Evolutionary conservation across 2,329 filamentous ascomycete species (phyloP).

Genomic region (Ophiobolus disseminans): DNA sequence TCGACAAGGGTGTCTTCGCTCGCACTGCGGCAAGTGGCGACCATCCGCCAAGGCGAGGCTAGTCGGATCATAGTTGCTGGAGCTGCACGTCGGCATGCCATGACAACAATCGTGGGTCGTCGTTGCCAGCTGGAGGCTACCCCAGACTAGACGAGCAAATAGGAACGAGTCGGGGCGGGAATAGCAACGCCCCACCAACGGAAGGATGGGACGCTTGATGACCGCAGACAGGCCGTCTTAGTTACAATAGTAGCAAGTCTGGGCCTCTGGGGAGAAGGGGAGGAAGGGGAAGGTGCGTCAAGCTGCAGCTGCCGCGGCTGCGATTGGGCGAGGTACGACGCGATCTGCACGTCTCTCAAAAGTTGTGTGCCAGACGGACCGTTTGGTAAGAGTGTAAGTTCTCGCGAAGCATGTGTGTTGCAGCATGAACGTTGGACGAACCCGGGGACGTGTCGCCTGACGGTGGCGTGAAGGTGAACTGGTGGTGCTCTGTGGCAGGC

Average conservation of each 20-base stretch:
- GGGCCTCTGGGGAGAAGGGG: constrained; percentile 23
- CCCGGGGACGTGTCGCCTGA: constrained; percentile 18
- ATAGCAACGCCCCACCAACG: constrained; percentile 15
- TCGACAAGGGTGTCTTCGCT: background rate
- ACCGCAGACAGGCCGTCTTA: constrained; percentile 15
- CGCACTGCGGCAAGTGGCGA: constrained; percentile 9
- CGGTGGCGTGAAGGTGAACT: constrained; percentile 17
- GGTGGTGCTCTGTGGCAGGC: background rate
- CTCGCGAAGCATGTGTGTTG: constrained; percentile 6
- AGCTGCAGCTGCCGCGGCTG: constrained; percentile 13
- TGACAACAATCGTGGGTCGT: constrained; percentile 14
- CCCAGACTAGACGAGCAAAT: constrained; percentile 31
- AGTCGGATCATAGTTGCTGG: constrained; percentile 11
- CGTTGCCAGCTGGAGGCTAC: constrained; percentile 12
- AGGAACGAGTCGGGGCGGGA: constrained; percentile 24
- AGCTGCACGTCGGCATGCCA: constrained; percentile 14
- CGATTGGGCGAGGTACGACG: constrained; percentile 25
- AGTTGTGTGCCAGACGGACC: constrained; percentile 15
- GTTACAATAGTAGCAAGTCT: constrained; percentile 33
- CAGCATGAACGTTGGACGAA: too few relatives aligned
- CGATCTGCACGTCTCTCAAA: constrained; percentile 26
- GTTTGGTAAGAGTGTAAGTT: constrained; percentile 14
- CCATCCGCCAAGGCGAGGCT: constrained; percentile 10
- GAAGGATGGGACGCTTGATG: constrained; percentile 14
- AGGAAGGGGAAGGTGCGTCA: constrained; percentile 12